phyloP scores from a whole-genome alignment of 164 flowering plant species.

The Hamamelis virginiana region DNA sequence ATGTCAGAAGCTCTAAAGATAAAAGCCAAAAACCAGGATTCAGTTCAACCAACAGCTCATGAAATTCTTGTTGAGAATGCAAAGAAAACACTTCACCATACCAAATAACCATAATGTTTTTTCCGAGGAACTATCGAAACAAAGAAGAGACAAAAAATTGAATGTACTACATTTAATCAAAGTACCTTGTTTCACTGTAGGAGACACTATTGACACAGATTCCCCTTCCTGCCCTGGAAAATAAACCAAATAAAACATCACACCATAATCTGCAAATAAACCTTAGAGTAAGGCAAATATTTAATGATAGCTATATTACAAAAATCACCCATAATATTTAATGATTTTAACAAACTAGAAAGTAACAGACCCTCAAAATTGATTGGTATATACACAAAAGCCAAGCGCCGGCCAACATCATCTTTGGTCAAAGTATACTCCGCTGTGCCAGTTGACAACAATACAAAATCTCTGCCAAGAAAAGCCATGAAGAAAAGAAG shows the following conservation, averaged over 20 bases:
- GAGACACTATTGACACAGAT: slow-evolving; percentile 56
- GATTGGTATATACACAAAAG: slow-evolving; percentile 76
- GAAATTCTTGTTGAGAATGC: too few species aligned
- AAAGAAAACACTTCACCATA: background rate
- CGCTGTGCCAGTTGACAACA: slow-evolving; percentile 64
- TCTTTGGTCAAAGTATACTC: slow-evolving; percentile 81
- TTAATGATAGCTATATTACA: too few species aligned
- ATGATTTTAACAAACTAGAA: slow-evolving; percentile 2
- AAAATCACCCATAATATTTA: background rate
- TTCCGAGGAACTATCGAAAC: background rate
- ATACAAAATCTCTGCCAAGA: slow-evolving; percentile 52
- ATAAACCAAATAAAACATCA: background rate
- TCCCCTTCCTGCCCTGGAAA: slow-evolving; percentile 89
- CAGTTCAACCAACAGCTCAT: too few species aligned
- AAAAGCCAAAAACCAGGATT: too few species aligned
- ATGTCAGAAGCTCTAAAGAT: too few species aligned
- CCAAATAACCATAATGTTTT: background rate
- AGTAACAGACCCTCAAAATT: slow-evolving; percentile 78
- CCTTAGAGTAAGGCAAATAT: background rate
- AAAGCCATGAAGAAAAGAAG: slow-evolving; percentile 9
- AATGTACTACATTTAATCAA: background rate
- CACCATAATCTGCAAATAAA: background rate
- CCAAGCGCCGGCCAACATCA: slow-evolving; percentile 73
- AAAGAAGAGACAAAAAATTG: background rate
- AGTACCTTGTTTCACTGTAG: slow-evolving; percentile 70